Conservation (phyloP, 2,329 filamentous ascomycete genomes). For the Polytolypa hystricis region DNA sequence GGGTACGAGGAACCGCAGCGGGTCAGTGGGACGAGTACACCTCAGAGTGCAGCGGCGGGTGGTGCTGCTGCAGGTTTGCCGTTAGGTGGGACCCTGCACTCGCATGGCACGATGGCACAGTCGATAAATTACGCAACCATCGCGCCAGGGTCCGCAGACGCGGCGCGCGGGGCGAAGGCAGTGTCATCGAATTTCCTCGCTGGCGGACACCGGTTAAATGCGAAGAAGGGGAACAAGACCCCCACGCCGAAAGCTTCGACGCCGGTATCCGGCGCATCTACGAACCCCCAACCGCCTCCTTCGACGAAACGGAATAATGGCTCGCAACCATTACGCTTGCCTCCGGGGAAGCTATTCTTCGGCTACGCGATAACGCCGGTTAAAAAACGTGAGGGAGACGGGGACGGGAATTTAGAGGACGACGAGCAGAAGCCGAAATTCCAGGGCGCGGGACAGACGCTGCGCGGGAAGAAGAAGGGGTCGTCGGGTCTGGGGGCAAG, state of each 20-base stretch:
- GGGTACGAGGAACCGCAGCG: constrained; percentile 84
- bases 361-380: constrained; percentile 87
- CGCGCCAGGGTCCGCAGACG: constrained; percentile 61
- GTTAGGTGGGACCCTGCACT: constrained; percentile 64
- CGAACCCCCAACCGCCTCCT: constrained; percentile 33
- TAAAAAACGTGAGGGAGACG: constrained; percentile 62
- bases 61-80: constrained; percentile 44
- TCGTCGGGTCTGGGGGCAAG: constrained; percentile 10
- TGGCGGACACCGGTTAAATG: constrained; percentile 68
- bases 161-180: constrained; percentile 50
- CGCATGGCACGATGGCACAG: constrained; percentile 88
- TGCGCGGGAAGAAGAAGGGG: constrained; percentile 57
- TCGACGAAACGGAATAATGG: constrained; percentile 53
- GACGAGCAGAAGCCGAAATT: constrained; percentile 63
- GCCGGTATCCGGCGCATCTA: constrained; percentile 51
- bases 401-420: constrained; percentile 47
- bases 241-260: constrained; percentile 62
- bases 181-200: constrained; percentile 67
- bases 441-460: constrained; percentile 71
- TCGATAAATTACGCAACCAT: constrained; percentile 95
- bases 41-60: constrained; percentile 51
- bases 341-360: constrained; percentile 89
- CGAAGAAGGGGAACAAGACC: constrained; percentile 70
- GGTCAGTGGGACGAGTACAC: constrained; percentile 74
- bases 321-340: constrained; percentile 72